Percentiles rank a stretch among this genome's conserved stretches.
phyloP scores from a whole-genome alignment of 352 stramenopile genomes.

The Pythium inflatum region DNA sequence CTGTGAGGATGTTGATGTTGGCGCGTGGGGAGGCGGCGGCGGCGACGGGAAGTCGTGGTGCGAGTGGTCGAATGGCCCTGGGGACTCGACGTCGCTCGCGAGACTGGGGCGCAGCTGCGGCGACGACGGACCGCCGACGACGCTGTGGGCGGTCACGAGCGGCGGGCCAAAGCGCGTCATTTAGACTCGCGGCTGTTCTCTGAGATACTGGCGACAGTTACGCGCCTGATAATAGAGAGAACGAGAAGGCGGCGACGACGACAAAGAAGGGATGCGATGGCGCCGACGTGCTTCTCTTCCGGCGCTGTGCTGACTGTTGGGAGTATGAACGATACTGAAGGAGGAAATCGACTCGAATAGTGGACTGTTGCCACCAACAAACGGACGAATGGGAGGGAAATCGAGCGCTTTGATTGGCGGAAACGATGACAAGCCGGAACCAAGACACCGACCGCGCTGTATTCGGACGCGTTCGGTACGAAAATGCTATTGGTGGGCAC shows the following conservation, averaged over 20 bases:
- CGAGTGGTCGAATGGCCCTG: conserved; percentile 3
- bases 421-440: conserved; percentile 7
- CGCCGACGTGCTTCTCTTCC: conserved; percentile 10
- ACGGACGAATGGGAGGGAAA: neutral
- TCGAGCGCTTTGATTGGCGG: conserved; percentile 23
- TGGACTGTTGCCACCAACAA: too few species aligned
- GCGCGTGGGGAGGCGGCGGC: neutral
- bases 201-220: neutral
- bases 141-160: conserved; percentile 14
- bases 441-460: neutral
- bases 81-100: neutral
- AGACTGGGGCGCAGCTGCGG: conserved; percentile 4
- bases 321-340: neutral
- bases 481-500: neutral
- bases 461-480: conserved; percentile 7
- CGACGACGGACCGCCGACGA: neutral
- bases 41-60: conserved; percentile 5
- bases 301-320: conserved; percentile 2
- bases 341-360: conserved; percentile 22
- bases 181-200: neutral
- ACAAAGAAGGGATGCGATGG: conserved; percentile 9
- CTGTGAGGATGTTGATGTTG: neutral
- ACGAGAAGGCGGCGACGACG: neutral
- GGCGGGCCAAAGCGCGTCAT: conserved; percentile 33
- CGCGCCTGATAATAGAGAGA: neutral